Conservation (phyloP, 1,284 basidiomycete genomes). For the Ceratorhiza oryzae-sativae region DNA sequence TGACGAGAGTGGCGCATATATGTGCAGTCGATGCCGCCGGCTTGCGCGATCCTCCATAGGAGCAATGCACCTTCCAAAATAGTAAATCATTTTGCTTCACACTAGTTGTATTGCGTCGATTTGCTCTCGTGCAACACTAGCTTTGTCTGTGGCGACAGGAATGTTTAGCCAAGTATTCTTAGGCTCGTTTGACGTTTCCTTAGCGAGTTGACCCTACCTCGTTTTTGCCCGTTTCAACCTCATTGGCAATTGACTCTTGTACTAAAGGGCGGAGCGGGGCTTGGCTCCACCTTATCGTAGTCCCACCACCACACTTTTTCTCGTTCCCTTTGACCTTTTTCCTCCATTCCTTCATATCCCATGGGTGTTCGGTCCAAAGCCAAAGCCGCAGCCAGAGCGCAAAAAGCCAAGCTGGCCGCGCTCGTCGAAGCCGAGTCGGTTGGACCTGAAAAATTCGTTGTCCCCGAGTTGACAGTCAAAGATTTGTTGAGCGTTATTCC, state of each 20-base stretch:
- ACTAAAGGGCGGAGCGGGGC: not conserved
- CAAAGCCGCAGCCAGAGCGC: conserved; percentile 41
- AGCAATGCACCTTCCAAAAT: conserved; percentile 4
- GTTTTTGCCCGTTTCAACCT: not conserved
- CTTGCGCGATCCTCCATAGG: not conserved
- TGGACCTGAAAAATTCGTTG: conserved; percentile 49
- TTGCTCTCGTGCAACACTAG: no score
- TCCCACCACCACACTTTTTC: not conserved
- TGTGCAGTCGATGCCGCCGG: not conserved
- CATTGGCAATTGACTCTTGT: not conserved
- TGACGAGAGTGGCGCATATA: no score
- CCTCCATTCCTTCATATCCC: not conserved
- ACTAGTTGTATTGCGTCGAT: no score
- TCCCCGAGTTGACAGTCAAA: conserved; percentile 52
- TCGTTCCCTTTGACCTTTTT: not conserved
- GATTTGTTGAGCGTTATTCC: conserved; percentile 60
- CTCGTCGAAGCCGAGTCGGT: conserved; percentile 3
- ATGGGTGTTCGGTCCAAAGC: conserved; percentile 41
- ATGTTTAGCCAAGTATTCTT: no score
- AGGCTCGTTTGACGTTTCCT: not conserved
- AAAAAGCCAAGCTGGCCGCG: not conserved
- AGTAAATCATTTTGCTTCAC: not conserved
- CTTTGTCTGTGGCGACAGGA: no score
- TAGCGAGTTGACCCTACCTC: not conserved
- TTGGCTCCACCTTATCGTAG: not conserved